Evolutionary conservation across 2,329 filamentous ascomycete species (phyloP), one percentile per base, ranked within the genome.

Genomic region (Dryadomyces quercivorus): DNA sequence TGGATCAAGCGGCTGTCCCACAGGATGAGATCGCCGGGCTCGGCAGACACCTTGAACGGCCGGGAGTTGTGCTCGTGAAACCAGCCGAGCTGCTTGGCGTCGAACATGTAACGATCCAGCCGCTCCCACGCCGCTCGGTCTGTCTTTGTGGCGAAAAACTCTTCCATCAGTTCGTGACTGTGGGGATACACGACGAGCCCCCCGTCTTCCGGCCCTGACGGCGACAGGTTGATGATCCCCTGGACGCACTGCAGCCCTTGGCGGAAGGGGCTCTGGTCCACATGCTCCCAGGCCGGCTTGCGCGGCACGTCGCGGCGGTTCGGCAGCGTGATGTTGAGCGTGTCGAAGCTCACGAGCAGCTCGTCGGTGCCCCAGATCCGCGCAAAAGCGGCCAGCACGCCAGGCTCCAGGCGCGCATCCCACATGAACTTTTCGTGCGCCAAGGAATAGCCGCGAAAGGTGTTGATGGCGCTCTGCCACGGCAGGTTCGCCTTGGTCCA

Each of bases 371-470:
- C 65, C 66, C 67, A 71, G 16, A 71, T 45, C 9, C 65, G 67
- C 34, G 64, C 67, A 53, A 74, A 74, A 0, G 65, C 61, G 2
- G 65, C 63, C 15, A 72, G 12, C 1, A 72, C 65, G 9, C 62
- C 65, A 0, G 69, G 69, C 57, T 73, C 70, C 42, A 60, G 56
- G 13, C 68, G 65, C 5, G 67, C 63, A 6, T 62, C 65, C 69
- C 70, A 72, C 53, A 70, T 64, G 54, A 69, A 70, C 46, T 66
- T 65, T 57, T 72, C 70, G 60, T 72, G 69, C 1, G 61, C 57
- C 34, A 64, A 63, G 50, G 59, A 51, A 55, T 71, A 72, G 1
- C 42, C 50, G 26, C 54, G 40, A 47, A 64, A 62, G 16, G 63
- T 67, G 60, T 64, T 64, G 58, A 63, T 65, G 51, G 63, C 60